These are phyloP conservation scores for Aspergillus conjunctus DNA, from an alignment of 495 filamentous ascomycete genomes.

Conservation along the genomic window DNA sequence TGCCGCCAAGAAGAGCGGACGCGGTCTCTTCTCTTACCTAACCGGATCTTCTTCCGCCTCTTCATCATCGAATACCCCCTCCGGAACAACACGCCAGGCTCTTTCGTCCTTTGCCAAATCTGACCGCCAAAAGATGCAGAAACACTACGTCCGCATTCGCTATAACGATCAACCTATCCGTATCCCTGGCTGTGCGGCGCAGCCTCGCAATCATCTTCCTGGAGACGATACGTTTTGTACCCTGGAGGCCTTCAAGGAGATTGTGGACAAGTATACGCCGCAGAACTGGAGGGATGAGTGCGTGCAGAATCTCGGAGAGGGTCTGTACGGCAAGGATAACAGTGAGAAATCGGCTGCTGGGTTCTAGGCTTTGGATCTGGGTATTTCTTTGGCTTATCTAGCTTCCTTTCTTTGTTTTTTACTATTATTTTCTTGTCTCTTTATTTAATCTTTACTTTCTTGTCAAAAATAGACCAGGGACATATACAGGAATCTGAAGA, in stretches of 20 bases:
- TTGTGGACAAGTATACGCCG: constrained; percentile 89
- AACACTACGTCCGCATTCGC: constrained; percentile 88
- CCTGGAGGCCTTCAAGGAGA: constrained; percentile 83
- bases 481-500: too few relatives aligned
- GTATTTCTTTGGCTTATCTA: background rate
- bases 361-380: constrained; percentile 30
- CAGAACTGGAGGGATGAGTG: constrained; percentile 78
- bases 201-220: constrained; percentile 77
- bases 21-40: constrained; percentile 38
- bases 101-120: constrained; percentile 36
- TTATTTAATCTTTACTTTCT: background rate
- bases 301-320: constrained; percentile 59
- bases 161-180: constrained; percentile 85
- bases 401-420: background rate
- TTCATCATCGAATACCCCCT: constrained; percentile 21
- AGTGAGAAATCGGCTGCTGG: constrained; percentile 38
- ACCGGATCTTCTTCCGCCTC: constrained; percentile 26
- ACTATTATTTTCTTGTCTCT: background rate
- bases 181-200: constrained; percentile 75
- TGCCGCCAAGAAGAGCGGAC: constrained; percentile 25
- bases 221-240: constrained; percentile 94
- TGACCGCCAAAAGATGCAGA: constrained; percentile 54
- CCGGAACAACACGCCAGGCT: constrained; percentile 39
- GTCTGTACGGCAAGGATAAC: constrained; percentile 42
- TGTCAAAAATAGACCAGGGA: too few relatives aligned